Conservation (phyloP, 1,139 yeast species). For the Casaregolazyma lundiana region DNA sequence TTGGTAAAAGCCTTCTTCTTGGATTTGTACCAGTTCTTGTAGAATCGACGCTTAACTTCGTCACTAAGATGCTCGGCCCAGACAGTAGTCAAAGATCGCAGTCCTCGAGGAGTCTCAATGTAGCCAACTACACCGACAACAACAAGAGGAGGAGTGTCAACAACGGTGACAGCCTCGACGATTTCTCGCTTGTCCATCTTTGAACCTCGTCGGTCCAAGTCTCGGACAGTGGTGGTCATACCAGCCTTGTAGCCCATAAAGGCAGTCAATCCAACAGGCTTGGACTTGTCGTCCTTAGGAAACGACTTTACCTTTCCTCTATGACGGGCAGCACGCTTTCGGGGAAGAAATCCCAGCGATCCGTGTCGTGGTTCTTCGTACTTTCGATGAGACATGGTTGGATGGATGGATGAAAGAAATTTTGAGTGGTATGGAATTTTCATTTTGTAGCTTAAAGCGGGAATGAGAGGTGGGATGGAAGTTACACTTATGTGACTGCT, state of each 20-base stretch:
- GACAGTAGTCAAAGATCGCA: constrained; percentile 98
- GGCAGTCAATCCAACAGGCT: constrained; percentile 99
- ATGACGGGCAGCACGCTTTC: constrained; percentile 99
- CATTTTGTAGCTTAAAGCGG: too few relatives aligned
- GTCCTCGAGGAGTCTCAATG: constrained; percentile 99
- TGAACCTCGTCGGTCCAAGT: constrained; percentile 99
- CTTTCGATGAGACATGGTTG: constrained; percentile 96
- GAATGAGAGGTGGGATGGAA: constrained; percentile 1
- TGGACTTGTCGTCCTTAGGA: constrained; percentile 98
- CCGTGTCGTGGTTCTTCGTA: constrained; percentile 99
- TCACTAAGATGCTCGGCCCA: constrained; percentile 99
- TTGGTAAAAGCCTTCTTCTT: constrained; percentile 99
- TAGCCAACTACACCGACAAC: constrained; percentile 99
- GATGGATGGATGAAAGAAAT: constrained; percentile 14
- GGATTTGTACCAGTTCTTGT: constrained; percentile 99
- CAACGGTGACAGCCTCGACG: constrained; percentile 98
- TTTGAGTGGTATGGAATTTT: constrained; percentile 8
- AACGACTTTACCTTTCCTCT: constrained; percentile 98
- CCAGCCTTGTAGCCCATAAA: constrained; percentile 99
- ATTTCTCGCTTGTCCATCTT: constrained; percentile 99
- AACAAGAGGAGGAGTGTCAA: constrained; percentile 98
- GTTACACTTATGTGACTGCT: constrained; percentile 4
- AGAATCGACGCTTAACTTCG: constrained; percentile 99
- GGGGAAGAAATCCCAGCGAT: constrained; percentile 98
- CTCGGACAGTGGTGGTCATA: constrained; percentile 99